Conservation (phyloP, 495 filamentous ascomycete genomes). For the Zalerion maritima region DNA sequence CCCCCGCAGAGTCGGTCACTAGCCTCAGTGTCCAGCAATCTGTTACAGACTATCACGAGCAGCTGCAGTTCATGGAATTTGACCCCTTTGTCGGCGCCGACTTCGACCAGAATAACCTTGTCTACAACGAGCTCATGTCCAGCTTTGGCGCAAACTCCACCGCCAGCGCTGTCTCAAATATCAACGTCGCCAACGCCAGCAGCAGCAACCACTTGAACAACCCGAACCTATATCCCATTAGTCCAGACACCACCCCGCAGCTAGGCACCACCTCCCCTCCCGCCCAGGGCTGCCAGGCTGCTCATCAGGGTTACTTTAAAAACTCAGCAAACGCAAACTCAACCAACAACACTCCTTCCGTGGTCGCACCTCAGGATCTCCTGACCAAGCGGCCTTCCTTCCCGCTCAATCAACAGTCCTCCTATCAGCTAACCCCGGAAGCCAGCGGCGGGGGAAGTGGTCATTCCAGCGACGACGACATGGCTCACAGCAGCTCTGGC, state of each 20-base stretch:
- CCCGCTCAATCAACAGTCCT: slow-evolving; percentile 12
- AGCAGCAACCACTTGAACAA: too few relatives aligned
- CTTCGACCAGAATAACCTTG: too few relatives aligned
- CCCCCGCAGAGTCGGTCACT: slow-evolving; percentile 26
- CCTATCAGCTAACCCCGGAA: slow-evolving; percentile 30
- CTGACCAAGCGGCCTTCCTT: slow-evolving; percentile 16
- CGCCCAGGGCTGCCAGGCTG: slow-evolving; percentile 7
- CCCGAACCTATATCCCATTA: slow-evolving; percentile 11
- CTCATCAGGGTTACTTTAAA: too few relatives aligned
- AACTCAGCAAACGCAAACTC: too few relatives aligned
- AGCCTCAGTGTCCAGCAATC: slow-evolving; percentile 26
- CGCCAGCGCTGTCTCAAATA: too few relatives aligned
- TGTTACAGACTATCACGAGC: too few relatives aligned
- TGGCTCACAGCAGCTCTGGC: slow-evolving; percentile 18
- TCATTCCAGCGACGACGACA: slow-evolving; percentile 31
- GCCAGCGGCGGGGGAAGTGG: slow-evolving; percentile 31
- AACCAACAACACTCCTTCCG: too few relatives aligned
- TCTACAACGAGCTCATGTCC: too few relatives aligned
- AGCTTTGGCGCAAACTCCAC: too few relatives aligned
- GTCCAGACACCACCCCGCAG: slow-evolving; percentile 22
- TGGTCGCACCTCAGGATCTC: too few relatives aligned
- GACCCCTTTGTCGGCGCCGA: slow-evolving; percentile 28
- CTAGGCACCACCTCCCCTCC: slow-evolving; percentile 15
- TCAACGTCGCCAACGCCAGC: too few relatives aligned
- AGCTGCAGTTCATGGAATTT: slow-evolving; percentile 23